Percentiles rank a stretch among this genome's conserved stretches.
Conservation (phyloP, 164 flowering plant species). For the Protea cynaroides region DNA sequence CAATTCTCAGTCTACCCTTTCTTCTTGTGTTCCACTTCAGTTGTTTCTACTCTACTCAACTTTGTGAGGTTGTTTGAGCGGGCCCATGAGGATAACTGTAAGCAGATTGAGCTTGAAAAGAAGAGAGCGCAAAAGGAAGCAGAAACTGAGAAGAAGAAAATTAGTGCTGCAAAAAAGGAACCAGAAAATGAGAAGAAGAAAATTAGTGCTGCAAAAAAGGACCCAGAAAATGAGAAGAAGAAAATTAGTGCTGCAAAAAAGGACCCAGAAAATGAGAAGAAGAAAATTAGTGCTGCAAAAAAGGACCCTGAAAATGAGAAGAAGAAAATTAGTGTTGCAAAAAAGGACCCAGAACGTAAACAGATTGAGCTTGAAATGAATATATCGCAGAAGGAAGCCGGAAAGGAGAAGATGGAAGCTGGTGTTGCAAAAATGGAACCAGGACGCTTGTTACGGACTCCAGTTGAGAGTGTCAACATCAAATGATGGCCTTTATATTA, state of each 20-base stretch:
- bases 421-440: slow-evolving; percentile 25
- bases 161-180: slow-evolving; percentile 22
- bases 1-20: too few relatives aligned
- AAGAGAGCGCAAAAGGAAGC: slow-evolving; percentile 71
- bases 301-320: slow-evolving; percentile 60
- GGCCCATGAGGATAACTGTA: slow-evolving; percentile 82
- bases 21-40: slow-evolving; percentile 25
- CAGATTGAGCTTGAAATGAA: slow-evolving; percentile 75
- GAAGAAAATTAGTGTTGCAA: slow-evolving; percentile 27
- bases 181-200: slow-evolving; percentile 64
- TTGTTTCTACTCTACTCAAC: slow-evolving; percentile 66
- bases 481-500: slow-evolving; percentile 9
- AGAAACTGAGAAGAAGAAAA: slow-evolving; percentile 45
- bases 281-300: slow-evolving; percentile 61
- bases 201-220: slow-evolving; percentile 62
- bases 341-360: slow-evolving; percentile 43
- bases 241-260: slow-evolving; percentile 29
- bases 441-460: slow-evolving; percentile 15
- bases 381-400: slow-evolving; percentile 61
- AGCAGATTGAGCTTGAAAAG: slow-evolving; percentile 69
- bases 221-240: slow-evolving; percentile 46
- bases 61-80: slow-evolving; percentile 66
- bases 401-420: slow-evolving; percentile 41
- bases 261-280: slow-evolving; percentile 50
- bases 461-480: slow-evolving; percentile 18